phyloP scores from a whole-genome alignment of 2,329 filamentous ascomycete species.

The Pseudopithomyces chartarum region DNA sequence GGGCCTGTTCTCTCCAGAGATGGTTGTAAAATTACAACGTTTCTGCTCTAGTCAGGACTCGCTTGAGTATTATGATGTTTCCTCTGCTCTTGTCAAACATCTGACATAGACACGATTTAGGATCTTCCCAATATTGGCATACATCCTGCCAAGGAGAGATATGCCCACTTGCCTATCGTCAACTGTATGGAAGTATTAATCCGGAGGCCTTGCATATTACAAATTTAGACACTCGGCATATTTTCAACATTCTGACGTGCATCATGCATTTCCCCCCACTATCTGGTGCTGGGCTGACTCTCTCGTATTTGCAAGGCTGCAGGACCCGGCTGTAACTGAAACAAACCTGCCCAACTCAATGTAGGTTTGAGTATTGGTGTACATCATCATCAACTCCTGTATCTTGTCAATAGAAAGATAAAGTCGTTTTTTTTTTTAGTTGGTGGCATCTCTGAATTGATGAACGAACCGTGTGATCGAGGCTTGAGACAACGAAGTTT shows the following conservation, averaged over 20 bases:
- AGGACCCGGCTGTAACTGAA: not conserved
- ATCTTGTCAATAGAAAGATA: not conserved
- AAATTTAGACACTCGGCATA: not conserved
- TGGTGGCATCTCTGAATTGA: too few relatives aligned
- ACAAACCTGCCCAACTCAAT: not conserved
- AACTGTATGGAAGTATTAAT: too few relatives aligned
- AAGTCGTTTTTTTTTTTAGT: too few relatives aligned
- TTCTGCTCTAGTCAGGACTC: not conserved
- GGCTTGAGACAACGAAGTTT: not conserved
- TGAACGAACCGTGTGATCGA: not conserved
- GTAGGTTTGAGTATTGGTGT: not conserved
- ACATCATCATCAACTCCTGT: not conserved
- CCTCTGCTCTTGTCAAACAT: not conserved
- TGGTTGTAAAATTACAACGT: too few relatives aligned
- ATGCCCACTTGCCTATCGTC: not conserved
- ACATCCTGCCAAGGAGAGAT: constrained; percentile 1
- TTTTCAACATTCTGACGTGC: not conserved
- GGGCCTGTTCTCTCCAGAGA: too few relatives aligned
- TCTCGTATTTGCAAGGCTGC: not conserved
- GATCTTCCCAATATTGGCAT: not conserved
- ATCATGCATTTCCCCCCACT: not conserved
- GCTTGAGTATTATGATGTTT: not conserved
- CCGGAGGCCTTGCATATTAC: not conserved
- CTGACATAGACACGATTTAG: not conserved
- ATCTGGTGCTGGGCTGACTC: not conserved